Evolutionary conservation across 495 filamentous ascomycete genomes (phyloP), one percentile per base, ranked within the genome.

Genomic region (Penicillium nucicola): DNA sequence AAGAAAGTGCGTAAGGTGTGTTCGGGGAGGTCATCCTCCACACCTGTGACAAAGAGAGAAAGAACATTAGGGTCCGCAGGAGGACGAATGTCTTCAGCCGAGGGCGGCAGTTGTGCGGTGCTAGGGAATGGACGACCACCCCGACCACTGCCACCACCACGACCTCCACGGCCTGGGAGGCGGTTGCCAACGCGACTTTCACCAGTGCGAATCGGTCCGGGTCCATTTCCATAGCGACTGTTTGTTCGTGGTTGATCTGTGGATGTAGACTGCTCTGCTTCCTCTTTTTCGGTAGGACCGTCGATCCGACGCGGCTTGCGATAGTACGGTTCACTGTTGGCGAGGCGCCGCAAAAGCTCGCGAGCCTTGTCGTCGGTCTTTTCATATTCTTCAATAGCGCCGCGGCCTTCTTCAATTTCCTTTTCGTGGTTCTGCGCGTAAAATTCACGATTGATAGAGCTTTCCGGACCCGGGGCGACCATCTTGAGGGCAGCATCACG

Each of bases 401-500:
- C 89, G 34, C 88, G 73, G 0, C 93, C 95, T 57, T 97, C 92
- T 60, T 96, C 90, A 41, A 98, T 86, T 48, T 92, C 91, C 65
- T 85, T 86, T 76, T 98, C 95, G 68, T 97, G 88, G 56, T 96
- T 89, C 66, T 98, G 93, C 9, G 93, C 93, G 68, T 93, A 98
- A 70, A 90, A 98, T 74, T 98, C 90, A 56, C 93, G 80, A 71
- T 98, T 98, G 64, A 97, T 86, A 22, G 85, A 84, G 69, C 89
- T 93, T 53, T 88, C 78, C 2, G 93, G 93, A 2, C 93, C 93
- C 1, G 92, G 91, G 10, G 91, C 90, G 15, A 97, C 87, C 81
- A 98, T 92, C 76, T 97, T 96, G 42, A 98, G 79, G 1, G 93
- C 93, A n/a, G 93, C 92, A 76, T 98, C 93, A 54, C 93, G 84